Conservation (phyloP, 176 grass and related monocot species). For the Aegilops sharonensis region DNA sequence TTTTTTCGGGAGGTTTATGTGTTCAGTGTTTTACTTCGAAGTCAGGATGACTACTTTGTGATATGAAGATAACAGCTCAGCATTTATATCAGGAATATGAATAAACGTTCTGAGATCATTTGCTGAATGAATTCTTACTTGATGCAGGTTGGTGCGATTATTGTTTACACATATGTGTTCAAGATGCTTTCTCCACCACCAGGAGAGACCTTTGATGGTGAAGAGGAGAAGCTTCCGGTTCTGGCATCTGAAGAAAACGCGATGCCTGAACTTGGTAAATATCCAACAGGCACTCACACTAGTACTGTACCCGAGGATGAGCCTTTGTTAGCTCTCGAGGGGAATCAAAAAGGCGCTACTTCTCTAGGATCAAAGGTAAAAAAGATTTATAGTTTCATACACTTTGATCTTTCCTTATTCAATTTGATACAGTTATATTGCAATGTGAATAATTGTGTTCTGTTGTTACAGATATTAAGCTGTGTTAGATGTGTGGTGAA, state of each 20-base stretch:
- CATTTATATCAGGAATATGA: constrained; percentile 12
- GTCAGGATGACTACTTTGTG: constrained; percentile 6
- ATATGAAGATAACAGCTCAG: background rate
- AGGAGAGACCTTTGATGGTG: constrained; percentile 77
- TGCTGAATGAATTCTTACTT: constrained; percentile 7
- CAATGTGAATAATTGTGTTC: constrained; percentile 12
- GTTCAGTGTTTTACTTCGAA: constrained; percentile 9
- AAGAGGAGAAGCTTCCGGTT: constrained; percentile 53
- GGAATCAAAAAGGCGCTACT: constrained; percentile 26
- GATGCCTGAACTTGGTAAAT: constrained; percentile 37
- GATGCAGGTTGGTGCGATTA: constrained; percentile 92
- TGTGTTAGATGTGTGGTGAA: constrained; percentile 38
- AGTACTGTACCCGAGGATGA: constrained; percentile 50
- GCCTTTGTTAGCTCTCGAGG: constrained; percentile 53
- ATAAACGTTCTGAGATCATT: constrained; percentile 18
- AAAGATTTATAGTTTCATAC: background rate
- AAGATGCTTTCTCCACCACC: constrained; percentile 97
- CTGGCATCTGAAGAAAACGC: constrained; percentile 37
- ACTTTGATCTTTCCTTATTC: background rate
- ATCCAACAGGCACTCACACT: constrained; percentile 33
- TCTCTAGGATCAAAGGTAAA: constrained; percentile 41
- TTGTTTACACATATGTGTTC: constrained; percentile 99
- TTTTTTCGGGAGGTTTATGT: background rate
- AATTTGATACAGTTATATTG: constrained; percentile 14
- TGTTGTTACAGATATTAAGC: constrained; percentile 64